These are phyloP conservation scores for Apiotrichum gracile DNA, from an alignment of 1,284 basidiomycete species.

Conservation along the genomic window DNA sequence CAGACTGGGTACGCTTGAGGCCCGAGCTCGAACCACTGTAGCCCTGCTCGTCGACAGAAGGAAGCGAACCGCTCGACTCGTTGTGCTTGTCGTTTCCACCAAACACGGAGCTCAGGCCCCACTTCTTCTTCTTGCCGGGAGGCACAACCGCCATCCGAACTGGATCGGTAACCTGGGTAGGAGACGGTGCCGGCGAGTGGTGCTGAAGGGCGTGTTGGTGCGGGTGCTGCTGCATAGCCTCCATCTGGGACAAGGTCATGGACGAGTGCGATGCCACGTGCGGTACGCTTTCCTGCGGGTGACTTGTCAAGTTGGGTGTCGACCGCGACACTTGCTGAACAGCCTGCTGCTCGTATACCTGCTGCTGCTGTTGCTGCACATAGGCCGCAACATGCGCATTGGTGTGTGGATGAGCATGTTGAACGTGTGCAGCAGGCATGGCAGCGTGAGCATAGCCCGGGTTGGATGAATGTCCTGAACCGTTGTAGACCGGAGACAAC, in stretches of 20 bases:
- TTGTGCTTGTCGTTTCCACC: constrained; percentile 66
- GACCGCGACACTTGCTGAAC: constrained; percentile 5
- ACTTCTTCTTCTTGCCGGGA: constrained; percentile 47
- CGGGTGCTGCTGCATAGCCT: background rate
- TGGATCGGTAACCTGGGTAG: background rate
- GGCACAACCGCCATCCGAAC: background rate
- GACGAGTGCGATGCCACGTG: constrained; percentile 1
- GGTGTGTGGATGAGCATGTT: constrained; percentile 9
- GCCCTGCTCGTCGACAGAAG: constrained; percentile 58
- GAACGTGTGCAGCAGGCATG: constrained; percentile 15
- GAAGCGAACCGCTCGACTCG: constrained; percentile 43
- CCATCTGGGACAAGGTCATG: background rate
- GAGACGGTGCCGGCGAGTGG: background rate
- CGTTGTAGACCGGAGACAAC: constrained; percentile 20
- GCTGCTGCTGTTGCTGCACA: constrained; percentile 28
- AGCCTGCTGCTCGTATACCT: constrained; percentile 11
- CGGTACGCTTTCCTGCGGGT: background rate
- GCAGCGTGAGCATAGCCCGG: constrained; percentile 17
- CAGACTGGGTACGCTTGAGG: constrained; percentile 78
- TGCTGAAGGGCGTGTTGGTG: background rate
- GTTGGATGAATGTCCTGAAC: constrained; percentile 15
- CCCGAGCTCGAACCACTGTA: constrained; percentile 24
- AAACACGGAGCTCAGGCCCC: constrained; percentile 57
- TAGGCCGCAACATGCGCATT: constrained; percentile 23
- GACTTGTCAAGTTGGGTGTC: constrained; percentile 4